Conservation (phyloP, 1,139 yeast species). For the Pichia sp. region DNA sequence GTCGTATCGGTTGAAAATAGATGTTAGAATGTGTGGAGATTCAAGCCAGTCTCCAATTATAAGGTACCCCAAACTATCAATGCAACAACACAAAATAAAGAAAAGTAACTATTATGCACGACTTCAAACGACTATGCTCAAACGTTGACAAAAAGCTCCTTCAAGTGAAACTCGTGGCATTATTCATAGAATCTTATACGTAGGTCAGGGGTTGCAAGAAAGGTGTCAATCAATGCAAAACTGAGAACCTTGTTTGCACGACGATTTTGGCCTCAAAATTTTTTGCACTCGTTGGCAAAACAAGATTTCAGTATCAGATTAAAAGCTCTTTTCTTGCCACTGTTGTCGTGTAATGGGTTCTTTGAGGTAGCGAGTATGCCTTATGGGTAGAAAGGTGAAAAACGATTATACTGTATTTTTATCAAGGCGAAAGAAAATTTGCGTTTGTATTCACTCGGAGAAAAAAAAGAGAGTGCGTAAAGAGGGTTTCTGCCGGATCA, state of each 20-base stretch:
- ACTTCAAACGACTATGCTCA: background rate
- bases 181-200: constrained; percentile 2
- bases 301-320: too few relatives aligned
- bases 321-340: too few relatives aligned
- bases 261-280: constrained; percentile 7
- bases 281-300: background rate
- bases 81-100: background rate
- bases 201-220: constrained; percentile 4
- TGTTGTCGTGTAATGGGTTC: too few relatives aligned
- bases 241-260: background rate
- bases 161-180: background rate
- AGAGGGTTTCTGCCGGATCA: background rate
- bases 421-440: background rate
- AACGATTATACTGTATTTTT: too few relatives aligned
- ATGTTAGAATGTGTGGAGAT: constrained; percentile 17
- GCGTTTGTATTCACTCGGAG: background rate
- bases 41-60: constrained; percentile 17
- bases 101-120: background rate
- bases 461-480: background rate
- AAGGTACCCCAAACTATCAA: background rate
- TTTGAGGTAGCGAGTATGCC: too few relatives aligned
- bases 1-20: constrained; percentile 17
- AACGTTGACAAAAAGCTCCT: background rate
- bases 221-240: background rate
- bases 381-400: too few relatives aligned